Conservation (phyloP, 371 early-diverging fungal species). For the Mortierella sp. region DNA sequence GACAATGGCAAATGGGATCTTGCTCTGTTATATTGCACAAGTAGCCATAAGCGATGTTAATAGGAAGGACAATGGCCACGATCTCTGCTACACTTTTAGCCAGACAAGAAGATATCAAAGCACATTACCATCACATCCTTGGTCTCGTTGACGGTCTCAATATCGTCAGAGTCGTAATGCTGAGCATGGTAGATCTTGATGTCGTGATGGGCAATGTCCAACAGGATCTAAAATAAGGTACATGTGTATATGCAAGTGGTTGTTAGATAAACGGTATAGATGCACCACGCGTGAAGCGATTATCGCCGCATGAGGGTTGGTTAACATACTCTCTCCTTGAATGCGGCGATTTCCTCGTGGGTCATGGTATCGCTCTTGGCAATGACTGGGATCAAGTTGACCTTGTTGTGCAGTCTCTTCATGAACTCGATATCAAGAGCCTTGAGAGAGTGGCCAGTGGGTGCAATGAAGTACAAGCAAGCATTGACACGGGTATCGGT, state of each 20-base stretch:
- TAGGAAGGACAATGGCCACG: too few species aligned
- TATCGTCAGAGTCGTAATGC: constrained; percentile 91
- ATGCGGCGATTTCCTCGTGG: constrained; percentile 89
- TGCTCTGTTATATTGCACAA: constrained; percentile 58
- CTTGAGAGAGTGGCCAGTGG: constrained; percentile 94
- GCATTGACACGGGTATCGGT: constrained; percentile 97
- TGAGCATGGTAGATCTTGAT: constrained; percentile 95
- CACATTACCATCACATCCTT: constrained; percentile 85
- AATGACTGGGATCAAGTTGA: constrained; percentile 98
- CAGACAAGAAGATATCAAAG: too few species aligned
- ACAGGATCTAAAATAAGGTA: constrained; percentile 67
- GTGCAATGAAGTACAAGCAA: constrained; percentile 97
- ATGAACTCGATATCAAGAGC: constrained; percentile 97
- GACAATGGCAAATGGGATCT: constrained; percentile 97
- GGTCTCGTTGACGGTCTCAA: constrained; percentile 94
- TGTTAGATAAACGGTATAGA: too few species aligned
- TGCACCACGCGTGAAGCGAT: too few species aligned
- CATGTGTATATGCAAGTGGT: background rate
- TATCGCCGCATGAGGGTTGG: too few species aligned
- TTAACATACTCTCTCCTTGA: constrained; percentile 80
- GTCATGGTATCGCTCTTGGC: constrained; percentile 98
- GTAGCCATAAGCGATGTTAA: background rate
- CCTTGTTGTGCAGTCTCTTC: constrained; percentile 91
- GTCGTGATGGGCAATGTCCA: constrained; percentile 92
- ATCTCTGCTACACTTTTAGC: too few species aligned